Base-by-base conservation (phyloP, 2,329 filamentous ascomycete species). In the Fusarium vanettenii region DNA sequence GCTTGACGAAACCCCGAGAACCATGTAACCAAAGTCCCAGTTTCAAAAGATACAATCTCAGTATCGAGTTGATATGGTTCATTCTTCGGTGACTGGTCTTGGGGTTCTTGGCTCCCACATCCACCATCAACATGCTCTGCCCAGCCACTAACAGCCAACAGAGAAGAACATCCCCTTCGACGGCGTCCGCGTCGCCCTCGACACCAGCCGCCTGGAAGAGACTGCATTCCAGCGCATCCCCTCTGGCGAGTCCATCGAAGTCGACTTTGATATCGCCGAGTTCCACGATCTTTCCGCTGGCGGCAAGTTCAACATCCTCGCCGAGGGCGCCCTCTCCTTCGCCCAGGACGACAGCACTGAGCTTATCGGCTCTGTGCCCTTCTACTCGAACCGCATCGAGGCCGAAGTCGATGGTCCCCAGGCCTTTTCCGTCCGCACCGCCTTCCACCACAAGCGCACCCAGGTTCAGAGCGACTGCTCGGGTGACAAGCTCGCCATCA, bases 331-430 rank as follows among this genome's bases (percentile, higher is more conserved):
- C 13, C 85, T 93, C 50, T 87, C 89, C 10, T 88, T 87, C 65
- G 89, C 91, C 33, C 84, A 86, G 25, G 83, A 83, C 50, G 84
- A 86, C 76, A 86, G 85, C 22, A 90, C 85, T 56, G 82, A 87
- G 45, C 85, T 93, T 39, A 81, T 87, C 11, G 90, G 89, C 59
- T 87, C 86, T 52, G 80, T 92, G 3, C 80, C 86, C 13, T 93
- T 88, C 82, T 82, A 85, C 62, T 91, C 89, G 78, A 93, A 93
- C 82, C 84, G 85, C 18, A 81, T 93, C 57, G 85, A 85, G 61
- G 84, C 92, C 70, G 81, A 86, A 7, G 85, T 94, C 48, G 87
- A 93, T 72, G 90, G 88, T 20, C 82, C 82, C 13, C 80, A 87
- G 59, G 91, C 92, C 11, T 85, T 86, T 55, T 83, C 86, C 39